Evolutionary conservation across 805 yeast genomes (phyloP).

Genomic region (Barnettozyma sucrosica): DNA sequence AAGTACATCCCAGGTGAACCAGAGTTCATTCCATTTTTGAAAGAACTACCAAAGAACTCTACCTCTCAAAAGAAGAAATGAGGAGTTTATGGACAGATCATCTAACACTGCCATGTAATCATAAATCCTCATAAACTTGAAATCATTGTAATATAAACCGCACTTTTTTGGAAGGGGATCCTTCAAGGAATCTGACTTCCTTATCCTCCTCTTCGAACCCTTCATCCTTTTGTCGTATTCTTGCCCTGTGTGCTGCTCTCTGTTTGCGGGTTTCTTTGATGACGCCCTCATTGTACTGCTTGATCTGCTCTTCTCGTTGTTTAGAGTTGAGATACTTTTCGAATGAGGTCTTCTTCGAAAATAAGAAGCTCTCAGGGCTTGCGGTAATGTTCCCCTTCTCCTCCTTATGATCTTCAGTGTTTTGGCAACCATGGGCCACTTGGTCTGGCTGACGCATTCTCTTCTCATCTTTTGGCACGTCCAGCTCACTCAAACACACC

Average conservation of each 20-base stretch:
- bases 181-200: background rate
- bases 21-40: conserved; percentile 84
- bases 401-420: background rate
- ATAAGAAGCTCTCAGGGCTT: conserved; percentile 11
- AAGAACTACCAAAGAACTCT: conserved; percentile 91
- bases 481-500: background rate
- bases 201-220: background rate
- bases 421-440: background rate
- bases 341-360: conserved; percentile 14
- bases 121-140: background rate
- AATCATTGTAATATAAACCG: conserved; percentile 5
- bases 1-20: conserved; percentile 98
- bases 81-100: background rate
- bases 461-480: background rate
- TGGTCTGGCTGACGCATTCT: background rate
- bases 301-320: conserved; percentile 17
- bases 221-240: conserved; percentile 6
- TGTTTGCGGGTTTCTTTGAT: conserved; percentile 10
- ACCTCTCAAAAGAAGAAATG: conserved; percentile 65
- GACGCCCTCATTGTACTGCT: conserved; percentile 10
- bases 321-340: conserved; percentile 17
- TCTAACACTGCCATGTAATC: background rate
- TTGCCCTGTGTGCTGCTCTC: conserved; percentile 7
- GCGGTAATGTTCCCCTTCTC: background rate
- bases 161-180: conserved; percentile 12